Evolutionary conservation across 306 rosid genomes (phyloP).

Genomic region (Sicyos edulis): DNA sequence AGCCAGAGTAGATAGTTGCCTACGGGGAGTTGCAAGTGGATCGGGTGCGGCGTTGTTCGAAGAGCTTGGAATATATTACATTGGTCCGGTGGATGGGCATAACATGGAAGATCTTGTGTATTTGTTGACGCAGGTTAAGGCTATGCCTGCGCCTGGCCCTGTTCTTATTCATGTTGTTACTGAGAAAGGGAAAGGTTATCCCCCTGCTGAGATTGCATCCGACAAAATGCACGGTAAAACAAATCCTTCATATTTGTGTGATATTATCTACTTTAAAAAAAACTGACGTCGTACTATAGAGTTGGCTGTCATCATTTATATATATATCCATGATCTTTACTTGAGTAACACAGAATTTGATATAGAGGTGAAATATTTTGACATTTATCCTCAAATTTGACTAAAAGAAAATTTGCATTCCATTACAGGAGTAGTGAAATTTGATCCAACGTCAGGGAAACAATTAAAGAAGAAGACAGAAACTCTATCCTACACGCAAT

Average conservation of each 20-base stretch:
- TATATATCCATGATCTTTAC: too few species aligned
- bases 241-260: too few species aligned
- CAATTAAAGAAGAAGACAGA: constrained; percentile 35
- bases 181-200: constrained; percentile 65
- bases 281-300: too few species aligned
- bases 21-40: constrained; percentile 40
- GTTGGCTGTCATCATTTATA: too few species aligned
- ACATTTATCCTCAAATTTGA: too few species aligned
- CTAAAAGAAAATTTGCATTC: too few species aligned
- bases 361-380: too few species aligned
- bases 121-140: constrained; percentile 38
- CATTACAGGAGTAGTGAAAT: constrained; percentile 51
- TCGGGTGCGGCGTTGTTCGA: constrained; percentile 43
- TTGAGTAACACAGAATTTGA: too few species aligned
- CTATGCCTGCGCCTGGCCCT: constrained; percentile 44
- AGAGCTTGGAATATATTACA: constrained; percentile 51
- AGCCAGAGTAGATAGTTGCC: constrained; percentile 36
- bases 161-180: constrained; percentile 52
- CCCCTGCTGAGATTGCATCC: constrained; percentile 50
- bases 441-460: constrained; percentile 54
- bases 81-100: constrained; percentile 68
- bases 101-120: constrained; percentile 43
- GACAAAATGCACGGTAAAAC: constrained; percentile 62
- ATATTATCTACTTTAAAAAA: too few species aligned
- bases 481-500: constrained; percentile 41